These are phyloP conservation scores for Gliomastix tumulicola DNA, from an alignment of 2,329 filamentous ascomycete species.

Conservation along the genomic window DNA sequence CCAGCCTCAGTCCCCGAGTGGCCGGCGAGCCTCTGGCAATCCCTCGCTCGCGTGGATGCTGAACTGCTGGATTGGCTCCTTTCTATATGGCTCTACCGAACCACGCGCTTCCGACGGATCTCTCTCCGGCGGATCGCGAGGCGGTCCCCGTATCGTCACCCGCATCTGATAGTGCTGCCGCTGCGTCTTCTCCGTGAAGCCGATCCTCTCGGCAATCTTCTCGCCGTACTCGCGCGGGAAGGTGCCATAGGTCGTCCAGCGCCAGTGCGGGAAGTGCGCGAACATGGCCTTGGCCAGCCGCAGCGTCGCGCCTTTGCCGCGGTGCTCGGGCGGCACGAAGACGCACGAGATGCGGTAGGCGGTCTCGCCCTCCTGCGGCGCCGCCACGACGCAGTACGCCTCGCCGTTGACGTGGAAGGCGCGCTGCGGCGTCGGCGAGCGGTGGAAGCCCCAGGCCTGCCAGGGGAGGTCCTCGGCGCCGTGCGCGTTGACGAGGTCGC, in stretches of 20 bases:
- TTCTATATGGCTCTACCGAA: not conserved
- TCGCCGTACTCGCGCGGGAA: conserved; percentile 8
- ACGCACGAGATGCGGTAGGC: conserved; percentile 3
- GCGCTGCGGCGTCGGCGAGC: not conserved
- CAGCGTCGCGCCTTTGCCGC: conserved; percentile 9
- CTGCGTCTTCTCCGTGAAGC: conserved; percentile 1
- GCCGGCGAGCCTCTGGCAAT: too few species aligned
- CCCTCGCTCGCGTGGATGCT: too few species aligned
- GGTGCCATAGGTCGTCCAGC: conserved; percentile 5
- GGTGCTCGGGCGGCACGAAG: conserved; percentile 10
- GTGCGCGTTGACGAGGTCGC: conserved; percentile 5
- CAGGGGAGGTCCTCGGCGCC: conserved; percentile 9
- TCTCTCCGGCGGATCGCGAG: too few species aligned
- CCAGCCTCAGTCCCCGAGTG: too few species aligned
- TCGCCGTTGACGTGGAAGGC: conserved; percentile 9
- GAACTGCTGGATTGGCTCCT: not conserved
- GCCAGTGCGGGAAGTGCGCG: conserved; percentile 9
- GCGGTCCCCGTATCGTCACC: too few species aligned
- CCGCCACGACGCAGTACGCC: conserved; percentile 10
- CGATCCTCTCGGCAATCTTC: conserved; percentile 5
- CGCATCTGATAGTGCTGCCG: conserved; percentile 8
- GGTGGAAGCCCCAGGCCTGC: conserved; percentile 7
- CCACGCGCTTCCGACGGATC: too few species aligned
- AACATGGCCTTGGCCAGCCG: conserved; percentile 9
- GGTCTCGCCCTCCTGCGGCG: conserved; percentile 8